These are phyloP conservation scores for Plasmodium berghei DNA, from an alignment of 169 alveolate genomes.

Conservation along the genomic window DNA sequence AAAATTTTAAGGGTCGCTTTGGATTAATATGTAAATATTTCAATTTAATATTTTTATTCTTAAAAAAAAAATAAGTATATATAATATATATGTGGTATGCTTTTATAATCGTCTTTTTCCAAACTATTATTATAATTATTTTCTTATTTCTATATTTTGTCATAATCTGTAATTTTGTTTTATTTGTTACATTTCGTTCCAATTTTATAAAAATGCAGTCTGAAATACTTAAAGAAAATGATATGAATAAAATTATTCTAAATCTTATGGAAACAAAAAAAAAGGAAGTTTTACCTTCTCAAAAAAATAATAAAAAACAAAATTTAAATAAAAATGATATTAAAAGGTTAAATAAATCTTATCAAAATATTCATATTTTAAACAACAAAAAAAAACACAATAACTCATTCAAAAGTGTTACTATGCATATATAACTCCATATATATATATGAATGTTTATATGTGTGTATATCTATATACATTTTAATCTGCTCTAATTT, in stretches of 20 bases:
- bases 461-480: background rate
- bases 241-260: slow-evolving; percentile 40
- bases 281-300: background rate
- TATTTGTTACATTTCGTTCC: too few relatives aligned
- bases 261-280: slow-evolving; percentile 31
- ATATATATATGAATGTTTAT: background rate
- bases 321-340: slow-evolving; percentile 13
- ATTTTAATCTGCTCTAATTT: slow-evolving; percentile 6
- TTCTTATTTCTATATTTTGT: too few relatives aligned
- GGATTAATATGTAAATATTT: too few relatives aligned
- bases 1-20: too few relatives aligned
- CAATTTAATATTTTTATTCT: too few relatives aligned
- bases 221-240: slow-evolving; percentile 25
- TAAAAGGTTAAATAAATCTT: slow-evolving; percentile 30
- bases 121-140: too few relatives aligned
- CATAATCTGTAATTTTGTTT: too few relatives aligned
- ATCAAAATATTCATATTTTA: background rate
- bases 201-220: slow-evolving; percentile 16
- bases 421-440: background rate
- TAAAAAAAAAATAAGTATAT: too few relatives aligned
- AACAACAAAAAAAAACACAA: background rate
- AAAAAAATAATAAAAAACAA: slow-evolving; percentile 18
- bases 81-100: too few relatives aligned
- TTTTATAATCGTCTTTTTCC: too few relatives aligned
- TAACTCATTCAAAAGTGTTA: background rate